A percentile compares a stretch with the other conserved stretches of the same genome.
Conservation (phyloP, 345 rosid species). For the Salix exigua region DNA sequence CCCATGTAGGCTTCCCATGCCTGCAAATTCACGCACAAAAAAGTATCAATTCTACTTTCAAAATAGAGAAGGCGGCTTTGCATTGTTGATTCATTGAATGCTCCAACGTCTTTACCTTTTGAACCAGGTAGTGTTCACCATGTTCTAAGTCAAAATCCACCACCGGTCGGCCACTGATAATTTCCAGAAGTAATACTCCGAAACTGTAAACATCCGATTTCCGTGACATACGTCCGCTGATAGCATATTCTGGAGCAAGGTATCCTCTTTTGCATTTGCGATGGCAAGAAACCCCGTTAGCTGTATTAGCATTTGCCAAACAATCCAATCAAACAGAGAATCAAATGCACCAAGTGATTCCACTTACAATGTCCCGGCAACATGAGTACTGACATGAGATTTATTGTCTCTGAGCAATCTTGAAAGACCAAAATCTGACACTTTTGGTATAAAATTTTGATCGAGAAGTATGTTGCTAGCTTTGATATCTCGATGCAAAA, state of each 20-base stretch:
- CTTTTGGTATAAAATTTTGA: slow-evolving; percentile 42
- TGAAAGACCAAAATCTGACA: slow-evolving; percentile 66
- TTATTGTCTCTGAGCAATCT: slow-evolving; percentile 31
- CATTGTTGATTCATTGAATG: not conserved
- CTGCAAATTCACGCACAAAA: slow-evolving; percentile 23
- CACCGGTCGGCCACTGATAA: slow-evolving; percentile 44
- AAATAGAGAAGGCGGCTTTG: not conserved
- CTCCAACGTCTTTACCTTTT: slow-evolving; percentile 34
- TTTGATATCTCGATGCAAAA: slow-evolving; percentile 64
- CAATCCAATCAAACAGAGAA: not conserved
- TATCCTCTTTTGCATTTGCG: slow-evolving; percentile 38
- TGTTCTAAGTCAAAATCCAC: slow-evolving; percentile 37
- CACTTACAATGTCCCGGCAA: slow-evolving; percentile 58
- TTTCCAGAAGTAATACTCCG: slow-evolving; percentile 53
- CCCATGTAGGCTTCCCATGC: slow-evolving; percentile 47
- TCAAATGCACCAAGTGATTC: not conserved
- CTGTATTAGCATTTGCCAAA: not conserved
- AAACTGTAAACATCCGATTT: slow-evolving; percentile 61
- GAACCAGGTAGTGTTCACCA: slow-evolving; percentile 52
- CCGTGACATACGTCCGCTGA: slow-evolving; percentile 44
- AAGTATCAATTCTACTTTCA: not conserved
- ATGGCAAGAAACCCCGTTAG: slow-evolving; percentile 23
- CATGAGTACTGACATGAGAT: slow-evolving; percentile 55
- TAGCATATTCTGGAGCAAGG: slow-evolving; percentile 56
- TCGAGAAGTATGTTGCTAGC: slow-evolving; percentile 56